A percentile compares a stretch with the other conserved stretches of the same genome.
Conservation (phyloP, 345 rosid genomes). For the Rhizophora apiculata region DNA sequence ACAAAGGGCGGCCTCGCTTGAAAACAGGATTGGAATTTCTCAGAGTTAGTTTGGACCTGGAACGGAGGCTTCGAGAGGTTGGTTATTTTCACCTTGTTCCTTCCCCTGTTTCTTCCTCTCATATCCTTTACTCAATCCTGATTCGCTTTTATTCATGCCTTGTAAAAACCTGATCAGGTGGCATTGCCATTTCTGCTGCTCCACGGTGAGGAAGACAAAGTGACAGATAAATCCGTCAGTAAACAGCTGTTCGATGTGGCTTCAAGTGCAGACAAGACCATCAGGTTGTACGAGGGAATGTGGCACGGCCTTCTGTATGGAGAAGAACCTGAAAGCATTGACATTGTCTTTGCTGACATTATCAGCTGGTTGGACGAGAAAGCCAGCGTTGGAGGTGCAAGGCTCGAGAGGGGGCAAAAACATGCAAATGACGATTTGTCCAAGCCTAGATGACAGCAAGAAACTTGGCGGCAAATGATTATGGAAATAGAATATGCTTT, state of each 20-base stretch:
- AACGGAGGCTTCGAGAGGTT: constrained; percentile 60
- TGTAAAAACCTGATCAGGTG: constrained; percentile 33
- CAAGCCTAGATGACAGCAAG: neutral
- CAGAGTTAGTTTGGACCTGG: constrained; percentile 50
- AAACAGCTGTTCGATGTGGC: constrained; percentile 43
- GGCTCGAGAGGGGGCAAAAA: constrained; percentile 53
- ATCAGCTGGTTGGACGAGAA: constrained; percentile 56
- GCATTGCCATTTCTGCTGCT: constrained; percentile 66
- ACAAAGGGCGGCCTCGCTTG: constrained; percentile 70
- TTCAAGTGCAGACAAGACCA: constrained; percentile 63
- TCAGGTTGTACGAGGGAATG: constrained; percentile 71
- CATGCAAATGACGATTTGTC: constrained; percentile 17
- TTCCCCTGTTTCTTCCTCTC: neutral
- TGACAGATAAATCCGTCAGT: constrained; percentile 65
- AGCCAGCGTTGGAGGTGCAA: constrained; percentile 24
- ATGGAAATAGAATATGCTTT: too few relatives aligned
- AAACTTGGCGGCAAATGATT: neutral
- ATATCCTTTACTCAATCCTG: neutral
- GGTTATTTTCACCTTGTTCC: neutral
- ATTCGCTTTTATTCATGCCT: neutral
- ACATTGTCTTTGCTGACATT: constrained; percentile 64
- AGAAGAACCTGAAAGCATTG: constrained; percentile 54
- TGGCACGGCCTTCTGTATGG: constrained; percentile 92
- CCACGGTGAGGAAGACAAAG: constrained; percentile 81
- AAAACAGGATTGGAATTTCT: constrained; percentile 64